Conservation (phyloP, 768 basidiomycete species). For the Amanita jacksonii region DNA sequence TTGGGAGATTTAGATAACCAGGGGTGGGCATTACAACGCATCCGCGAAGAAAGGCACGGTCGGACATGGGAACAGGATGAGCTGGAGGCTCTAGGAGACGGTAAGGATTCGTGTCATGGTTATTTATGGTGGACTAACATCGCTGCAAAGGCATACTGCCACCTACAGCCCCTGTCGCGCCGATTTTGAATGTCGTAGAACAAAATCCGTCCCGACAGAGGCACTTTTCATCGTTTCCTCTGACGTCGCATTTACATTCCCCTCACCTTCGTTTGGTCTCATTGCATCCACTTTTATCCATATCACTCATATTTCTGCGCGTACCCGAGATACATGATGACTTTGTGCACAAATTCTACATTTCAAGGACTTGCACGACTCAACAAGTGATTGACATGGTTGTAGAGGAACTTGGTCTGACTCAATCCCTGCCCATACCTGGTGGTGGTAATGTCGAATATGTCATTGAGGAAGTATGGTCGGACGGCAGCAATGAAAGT, state of each 20-base stretch:
- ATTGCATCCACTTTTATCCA: constrained; percentile 47
- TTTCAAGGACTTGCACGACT: constrained; percentile 48
- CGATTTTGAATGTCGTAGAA: constrained; percentile 36
- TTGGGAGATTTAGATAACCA: constrained; percentile 46
- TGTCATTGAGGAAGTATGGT: constrained; percentile 62
- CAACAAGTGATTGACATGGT: constrained; percentile 43
- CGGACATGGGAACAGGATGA: constrained; percentile 66
- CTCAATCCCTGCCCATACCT: constrained; percentile 53
- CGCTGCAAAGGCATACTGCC: constrained; percentile 39
- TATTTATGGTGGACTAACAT: neutral
- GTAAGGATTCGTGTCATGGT: constrained; percentile 26
- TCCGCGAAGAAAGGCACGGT: constrained; percentile 49
- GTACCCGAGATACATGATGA: constrained; percentile 74
- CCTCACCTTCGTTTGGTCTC: constrained; percentile 67
- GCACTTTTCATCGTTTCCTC: constrained; percentile 61
- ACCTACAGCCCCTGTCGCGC: constrained; percentile 35
- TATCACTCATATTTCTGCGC: constrained; percentile 48
- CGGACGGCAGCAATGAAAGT: constrained; percentile 45
- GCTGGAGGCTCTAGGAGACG: constrained; percentile 53
- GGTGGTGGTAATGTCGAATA: constrained; percentile 67
- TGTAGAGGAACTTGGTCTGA: constrained; percentile 57
- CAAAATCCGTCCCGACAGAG: constrained; percentile 27
- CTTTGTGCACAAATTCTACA: constrained; percentile 55
- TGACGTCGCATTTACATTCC: constrained; percentile 57
- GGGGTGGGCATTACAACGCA: constrained; percentile 63